Evolutionary conservation across 148 eudicot genomes (phyloP), one percentile per base, ranked within the genome.

Genomic region (Chenopodium berlandieri): DNA sequence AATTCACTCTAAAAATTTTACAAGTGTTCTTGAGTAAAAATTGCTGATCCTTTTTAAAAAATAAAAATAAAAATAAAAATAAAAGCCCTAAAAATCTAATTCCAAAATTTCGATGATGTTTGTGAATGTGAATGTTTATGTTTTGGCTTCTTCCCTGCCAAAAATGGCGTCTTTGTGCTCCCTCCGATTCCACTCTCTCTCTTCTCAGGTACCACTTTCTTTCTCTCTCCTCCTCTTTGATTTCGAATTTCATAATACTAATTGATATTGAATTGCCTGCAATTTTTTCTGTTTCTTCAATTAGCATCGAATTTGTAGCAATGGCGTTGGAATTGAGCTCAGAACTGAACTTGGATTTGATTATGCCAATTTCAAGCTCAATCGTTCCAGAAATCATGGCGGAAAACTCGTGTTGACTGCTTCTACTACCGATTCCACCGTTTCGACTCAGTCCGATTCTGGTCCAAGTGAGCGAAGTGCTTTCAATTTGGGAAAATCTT

Each of bases 301-400:
- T n/a, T 20, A 84, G 84, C 84, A 84, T 54, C 78, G 78, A 11
- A 52, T 81, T 62, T 84, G 69, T 11, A 47, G 62, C 71, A 80
- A 75, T 83, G 79, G 83, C 80, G 74, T 76, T 47, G 83, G 83
- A 78, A 84, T 84, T 76, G 77, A 84, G 79, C 72, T 84, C 16
- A 37, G 76, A 77, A 47, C 65, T 10, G 69, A 68, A 50, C 32
- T 81, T 47, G 68, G 78, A 37, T 1, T 67, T 4, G 71, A 68
- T 79, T 80, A 4, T 69, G 37, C 27, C 31, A 79, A 71, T 50
- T 76, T 71, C 80, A 80, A 80, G 73, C 37, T 80, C 60, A 77
- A 80, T 76, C 78, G 75, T 62, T 62, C 44, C 12, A 64, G 62
- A 76, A 80, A 72, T 47, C 19, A 54, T 40, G 63, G 23, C 7